phyloP scores from a whole-genome alignment of 2,329 filamentous ascomycete genomes.

The Aspergillus sp. region DNA sequence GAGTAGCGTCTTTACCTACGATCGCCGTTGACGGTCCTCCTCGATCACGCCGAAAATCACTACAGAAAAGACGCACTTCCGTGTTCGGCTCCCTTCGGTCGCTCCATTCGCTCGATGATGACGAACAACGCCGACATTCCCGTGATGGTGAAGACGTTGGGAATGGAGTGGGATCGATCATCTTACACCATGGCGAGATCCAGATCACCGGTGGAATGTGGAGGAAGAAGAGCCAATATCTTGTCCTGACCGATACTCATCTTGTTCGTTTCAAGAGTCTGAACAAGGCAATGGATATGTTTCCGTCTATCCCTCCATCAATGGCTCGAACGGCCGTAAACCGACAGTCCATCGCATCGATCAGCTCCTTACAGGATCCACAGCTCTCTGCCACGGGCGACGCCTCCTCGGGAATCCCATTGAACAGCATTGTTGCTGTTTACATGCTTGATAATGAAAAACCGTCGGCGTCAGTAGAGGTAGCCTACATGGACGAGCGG shows the following conservation, averaged over 20 bases:
- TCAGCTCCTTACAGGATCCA: conserved; percentile 65
- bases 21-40: conserved; percentile 36
- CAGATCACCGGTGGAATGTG: conserved; percentile 73
- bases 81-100: conserved; percentile 64
- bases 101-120: conserved; percentile 54
- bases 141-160: conserved; percentile 18
- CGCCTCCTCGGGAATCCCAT: conserved; percentile 58
- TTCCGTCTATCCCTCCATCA: conserved; percentile 56
- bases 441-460: conserved; percentile 70
- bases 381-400: conserved; percentile 62
- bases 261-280: conserved; percentile 71
- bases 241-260: conserved; percentile 72
- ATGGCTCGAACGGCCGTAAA: conserved; percentile 48
- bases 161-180: conserved; percentile 49
- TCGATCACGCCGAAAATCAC: conserved; percentile 47
- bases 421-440: conserved; percentile 70
- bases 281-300: conserved; percentile 66
- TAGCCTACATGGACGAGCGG: conserved; percentile 70
- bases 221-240: conserved; percentile 72
- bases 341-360: conserved; percentile 63
- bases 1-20: conserved; percentile 28
- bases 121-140: conserved; percentile 33
- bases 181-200: conserved; percentile 70
- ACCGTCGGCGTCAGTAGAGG: conserved; percentile 68
- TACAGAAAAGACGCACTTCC: conserved; percentile 56